phyloP scores from a whole-genome alignment of 768 basidiomycete genomes.

The Fomitopsis serialis region DNA sequence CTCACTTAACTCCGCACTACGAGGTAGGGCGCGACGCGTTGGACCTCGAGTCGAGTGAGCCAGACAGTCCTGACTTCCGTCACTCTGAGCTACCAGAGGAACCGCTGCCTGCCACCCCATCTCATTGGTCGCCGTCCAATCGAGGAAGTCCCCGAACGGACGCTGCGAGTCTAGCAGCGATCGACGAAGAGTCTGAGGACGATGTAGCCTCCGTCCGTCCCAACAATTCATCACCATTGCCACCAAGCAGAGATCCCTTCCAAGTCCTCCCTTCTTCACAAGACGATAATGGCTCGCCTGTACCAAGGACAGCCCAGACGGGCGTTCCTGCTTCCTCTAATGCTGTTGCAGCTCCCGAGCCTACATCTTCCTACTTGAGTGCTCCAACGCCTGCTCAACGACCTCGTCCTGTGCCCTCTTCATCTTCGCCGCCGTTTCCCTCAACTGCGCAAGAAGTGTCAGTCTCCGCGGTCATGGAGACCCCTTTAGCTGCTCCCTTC shows the following conservation, averaged over 20 bases:
- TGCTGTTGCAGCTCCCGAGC: background rate
- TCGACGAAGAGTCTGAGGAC: background rate
- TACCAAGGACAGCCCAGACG: background rate
- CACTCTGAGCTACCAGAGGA: background rate
- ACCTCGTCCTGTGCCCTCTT: background rate
- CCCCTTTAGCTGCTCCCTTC: background rate
- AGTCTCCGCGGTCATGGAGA: background rate
- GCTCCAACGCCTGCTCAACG: conserved; percentile 1
- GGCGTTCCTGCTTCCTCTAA: background rate
- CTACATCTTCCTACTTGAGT: background rate
- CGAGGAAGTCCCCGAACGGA: conserved; percentile 2
- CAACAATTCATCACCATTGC: background rate
- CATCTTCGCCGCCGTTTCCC: background rate
- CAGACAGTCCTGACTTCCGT: background rate
- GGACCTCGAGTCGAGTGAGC: background rate
- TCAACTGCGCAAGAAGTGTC: background rate
- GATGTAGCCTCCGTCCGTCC: background rate
- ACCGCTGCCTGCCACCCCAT: conserved; percentile 7
- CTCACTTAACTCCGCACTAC: no score
- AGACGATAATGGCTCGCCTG: background rate
- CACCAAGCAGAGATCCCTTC: background rate
- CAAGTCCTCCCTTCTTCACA: background rate
- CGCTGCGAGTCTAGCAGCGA: background rate
- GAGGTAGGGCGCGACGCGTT: background rate
- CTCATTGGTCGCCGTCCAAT: conserved; percentile 14